Evolutionary conservation across 495 filamentous ascomycete species (phyloP).

Genomic region (Terfezia boudieri): DNA sequence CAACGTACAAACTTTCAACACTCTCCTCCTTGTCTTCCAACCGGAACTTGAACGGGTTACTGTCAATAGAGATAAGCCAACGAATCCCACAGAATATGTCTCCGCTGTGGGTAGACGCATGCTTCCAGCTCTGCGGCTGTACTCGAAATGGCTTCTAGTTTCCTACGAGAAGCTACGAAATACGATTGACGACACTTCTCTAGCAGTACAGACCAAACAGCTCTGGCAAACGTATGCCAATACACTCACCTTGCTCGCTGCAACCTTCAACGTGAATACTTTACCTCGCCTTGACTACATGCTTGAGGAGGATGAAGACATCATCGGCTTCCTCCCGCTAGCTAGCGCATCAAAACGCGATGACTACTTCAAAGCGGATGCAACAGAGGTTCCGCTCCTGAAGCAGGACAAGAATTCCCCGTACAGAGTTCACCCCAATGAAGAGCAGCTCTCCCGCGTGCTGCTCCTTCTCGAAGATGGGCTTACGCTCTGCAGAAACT

Average conservation of each 20-base stretch:
- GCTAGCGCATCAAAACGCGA: slow-evolving; percentile 19
- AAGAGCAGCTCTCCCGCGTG: slow-evolving; percentile 50
- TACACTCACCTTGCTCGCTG: slow-evolving; percentile 39
- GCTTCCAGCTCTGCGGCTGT: slow-evolving; percentile 46
- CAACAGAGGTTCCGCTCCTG: slow-evolving; percentile 6
- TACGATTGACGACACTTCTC: slow-evolving; percentile 30
- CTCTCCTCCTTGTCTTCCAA: slow-evolving; percentile 49
- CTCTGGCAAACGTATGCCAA: slow-evolving; percentile 53
- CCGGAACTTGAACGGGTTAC: slow-evolving; percentile 34
- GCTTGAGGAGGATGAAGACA: slow-evolving; percentile 56
- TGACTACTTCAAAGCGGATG: slow-evolving; percentile 6
- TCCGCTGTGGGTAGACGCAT: slow-evolving; percentile 41
- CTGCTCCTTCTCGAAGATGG: slow-evolving; percentile 46
- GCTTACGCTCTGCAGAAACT: slow-evolving; percentile 30
- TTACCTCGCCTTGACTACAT: slow-evolving; percentile 42
- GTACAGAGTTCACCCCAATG: slow-evolving; percentile 37
- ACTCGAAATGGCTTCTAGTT: slow-evolving; percentile 48
- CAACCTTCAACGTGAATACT: slow-evolving; percentile 33
- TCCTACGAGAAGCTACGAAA: slow-evolving; percentile 28
- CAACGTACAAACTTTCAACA: slow-evolving; percentile 63
- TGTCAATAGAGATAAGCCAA: slow-evolving; percentile 27
- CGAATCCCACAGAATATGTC: slow-evolving; percentile 28
- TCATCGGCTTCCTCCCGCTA: slow-evolving; percentile 50
- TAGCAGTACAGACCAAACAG: slow-evolving; percentile 37
- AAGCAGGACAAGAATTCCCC: slow-evolving; percentile 21